Evolutionary conservation across 2,329 filamentous ascomycete genomes (phyloP), one percentile per base, ranked within the genome.

Genomic region (Colletotrichum spaethianum): DNA sequence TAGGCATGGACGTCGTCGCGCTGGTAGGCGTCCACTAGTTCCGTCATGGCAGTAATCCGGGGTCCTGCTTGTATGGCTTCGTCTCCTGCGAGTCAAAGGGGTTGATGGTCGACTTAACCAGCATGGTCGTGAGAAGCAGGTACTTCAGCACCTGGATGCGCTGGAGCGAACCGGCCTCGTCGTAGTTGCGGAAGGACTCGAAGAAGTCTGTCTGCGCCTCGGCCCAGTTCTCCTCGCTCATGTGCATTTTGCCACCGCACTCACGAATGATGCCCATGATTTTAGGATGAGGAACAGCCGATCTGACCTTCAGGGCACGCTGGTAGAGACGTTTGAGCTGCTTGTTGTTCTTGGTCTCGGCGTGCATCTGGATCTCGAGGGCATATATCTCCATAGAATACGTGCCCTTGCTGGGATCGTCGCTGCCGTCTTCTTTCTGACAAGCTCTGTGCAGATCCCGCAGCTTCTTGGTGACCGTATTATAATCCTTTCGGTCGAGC

Each of bases 191-290:
- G 86, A 99, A 99, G 1, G 96, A 97, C 82, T 99, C 96, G 82
- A 98, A 98, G 83, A 99, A 99, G 85, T 98, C 96, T 77, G 92
- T 96, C 83, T 98, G 95, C 1, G 96, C 96, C 79, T 95, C 94
- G 81, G 96, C 94, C 96, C 96, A 99, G 81, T 98, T 98, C 85
- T 98, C 96, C 87, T 99, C 96, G 82, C 94, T 96, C 96, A 99
- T 98, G 85, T 98, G 95, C 96, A 99, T 99, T 87, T 99, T 99
- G 77, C 96, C 96, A 78, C 96, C 96, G 81, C 96, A 99, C 85
- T 99, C 96, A 66, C 96, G 93, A 80, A 99, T 99, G 81, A 99
- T 96, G 63, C 96, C 96, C 94, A 98, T 98, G 81, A 99, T 98
- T 84, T 98, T 97, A 71, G 96, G 96, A 83, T 99, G 96, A 48